phyloP scores from a whole-genome alignment of 257 asterid species.

The Knoxia roxburghii region DNA sequence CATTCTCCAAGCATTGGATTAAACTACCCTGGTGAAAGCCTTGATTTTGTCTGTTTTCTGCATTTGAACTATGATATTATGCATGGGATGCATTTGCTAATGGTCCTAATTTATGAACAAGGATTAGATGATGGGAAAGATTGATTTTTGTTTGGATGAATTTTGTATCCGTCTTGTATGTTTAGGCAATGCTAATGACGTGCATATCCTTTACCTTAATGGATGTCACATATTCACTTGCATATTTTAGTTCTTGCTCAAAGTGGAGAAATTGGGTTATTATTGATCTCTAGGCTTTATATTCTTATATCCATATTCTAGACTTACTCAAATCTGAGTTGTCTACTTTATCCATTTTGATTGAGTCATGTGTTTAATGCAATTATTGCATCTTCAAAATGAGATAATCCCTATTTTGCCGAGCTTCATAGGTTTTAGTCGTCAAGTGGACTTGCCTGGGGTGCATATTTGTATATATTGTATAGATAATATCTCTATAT shows the following conservation, averaged over 20 bases:
- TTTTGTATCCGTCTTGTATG: not conserved
- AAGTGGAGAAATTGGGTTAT: not conserved
- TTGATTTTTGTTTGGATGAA: not conserved
- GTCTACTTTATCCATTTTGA: not conserved
- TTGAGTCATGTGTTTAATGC: not conserved
- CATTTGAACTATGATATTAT: too few species aligned
- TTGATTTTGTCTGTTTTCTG: too few species aligned
- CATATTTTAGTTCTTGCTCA: not conserved
- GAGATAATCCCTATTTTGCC: not conserved
- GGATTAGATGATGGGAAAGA: too few species aligned
- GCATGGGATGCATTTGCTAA: not conserved
- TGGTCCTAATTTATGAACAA: not conserved
- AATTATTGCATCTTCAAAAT: not conserved
- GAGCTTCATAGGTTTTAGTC: not conserved
- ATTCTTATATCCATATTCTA: too few species aligned
- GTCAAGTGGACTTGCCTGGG: not conserved
- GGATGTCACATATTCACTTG: not conserved
- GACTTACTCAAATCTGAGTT: not conserved
- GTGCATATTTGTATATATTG: not conserved
- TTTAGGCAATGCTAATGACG: not conserved
- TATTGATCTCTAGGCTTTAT: not conserved
- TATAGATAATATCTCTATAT: too few species aligned
- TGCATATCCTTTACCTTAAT: constrained; percentile 54
- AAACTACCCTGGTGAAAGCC: constrained; percentile 40
- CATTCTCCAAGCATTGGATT: constrained; percentile 53